Percentiles rank a stretch among this genome's conserved stretches.
These are phyloP conservation scores for Murraya koenigii DNA, from an alignment of 345 rosid species.

Conservation along the genomic window DNA sequence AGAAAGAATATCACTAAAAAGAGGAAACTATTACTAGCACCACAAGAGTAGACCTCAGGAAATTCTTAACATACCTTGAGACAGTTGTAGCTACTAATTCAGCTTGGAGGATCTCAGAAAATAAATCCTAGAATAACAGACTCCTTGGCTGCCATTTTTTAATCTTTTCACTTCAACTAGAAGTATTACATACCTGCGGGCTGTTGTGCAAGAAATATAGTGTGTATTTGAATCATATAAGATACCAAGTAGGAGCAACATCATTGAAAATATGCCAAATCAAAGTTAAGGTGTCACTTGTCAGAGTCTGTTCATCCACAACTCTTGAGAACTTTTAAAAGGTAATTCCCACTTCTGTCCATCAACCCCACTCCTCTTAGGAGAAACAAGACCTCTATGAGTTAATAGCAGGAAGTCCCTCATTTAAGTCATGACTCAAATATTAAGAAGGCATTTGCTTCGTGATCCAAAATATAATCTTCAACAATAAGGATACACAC, in stretches of 20 bases:
- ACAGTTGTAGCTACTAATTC: not conserved
- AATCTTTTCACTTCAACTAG: no score
- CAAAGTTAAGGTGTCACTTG: not conserved
- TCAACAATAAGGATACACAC: not conserved
- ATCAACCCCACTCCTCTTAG: not conserved
- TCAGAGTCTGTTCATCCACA: not conserved
- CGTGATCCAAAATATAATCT: not conserved
- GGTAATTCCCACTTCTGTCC: not conserved
- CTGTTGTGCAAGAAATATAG: not conserved
- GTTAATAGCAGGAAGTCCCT: not conserved
- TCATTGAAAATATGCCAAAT: not conserved
- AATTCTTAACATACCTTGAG: not conserved
- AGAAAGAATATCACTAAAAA: not conserved
- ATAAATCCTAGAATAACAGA: no score
- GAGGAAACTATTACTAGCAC: not conserved
- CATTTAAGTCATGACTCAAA: not conserved
- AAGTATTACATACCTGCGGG: not conserved
- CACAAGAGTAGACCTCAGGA: not conserved
- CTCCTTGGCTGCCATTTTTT: no score
- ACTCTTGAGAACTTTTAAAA: not conserved
- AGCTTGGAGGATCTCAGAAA: not conserved
- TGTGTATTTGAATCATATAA: not conserved
- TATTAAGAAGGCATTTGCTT: not conserved
- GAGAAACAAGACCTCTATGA: not conserved
- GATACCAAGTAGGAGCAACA: not conserved